phyloP scores from a whole-genome alignment of 305 asterid species.

The Fraxinus nigra region DNA sequence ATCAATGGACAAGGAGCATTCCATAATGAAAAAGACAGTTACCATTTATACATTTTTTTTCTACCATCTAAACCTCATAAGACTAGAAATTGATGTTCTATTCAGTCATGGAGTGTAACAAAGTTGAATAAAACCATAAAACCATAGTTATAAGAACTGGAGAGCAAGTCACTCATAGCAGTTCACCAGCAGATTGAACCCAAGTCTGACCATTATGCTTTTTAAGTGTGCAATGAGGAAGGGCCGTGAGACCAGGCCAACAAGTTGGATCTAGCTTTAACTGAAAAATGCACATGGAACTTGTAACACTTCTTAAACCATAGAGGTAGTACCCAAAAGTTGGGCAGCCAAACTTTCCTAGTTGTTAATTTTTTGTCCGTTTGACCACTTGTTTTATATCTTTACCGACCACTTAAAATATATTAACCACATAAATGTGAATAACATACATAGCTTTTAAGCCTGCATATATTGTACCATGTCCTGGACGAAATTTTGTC shows the following conservation, averaged over 20 bases:
- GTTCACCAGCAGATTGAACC: not conserved
- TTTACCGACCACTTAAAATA: not conserved
- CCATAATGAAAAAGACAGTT: slow-evolving; percentile 7
- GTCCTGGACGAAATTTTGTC: not conserved
- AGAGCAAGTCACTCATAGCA: not conserved
- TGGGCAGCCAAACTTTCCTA: not conserved
- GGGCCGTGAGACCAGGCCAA: not conserved
- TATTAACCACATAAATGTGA: not conserved
- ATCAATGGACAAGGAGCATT: slow-evolving; percentile 18
- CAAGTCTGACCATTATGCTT: not conserved
- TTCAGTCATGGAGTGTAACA: not conserved
- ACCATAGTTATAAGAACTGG: not conserved
- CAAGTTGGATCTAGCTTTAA: not conserved
- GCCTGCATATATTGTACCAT: not conserved
- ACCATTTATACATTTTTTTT: not conserved
- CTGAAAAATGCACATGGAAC: not conserved
- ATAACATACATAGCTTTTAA: not conserved
- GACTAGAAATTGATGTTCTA: not conserved
- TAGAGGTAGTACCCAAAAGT: not conserved
- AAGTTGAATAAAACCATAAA: not conserved
- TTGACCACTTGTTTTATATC: not conserved
- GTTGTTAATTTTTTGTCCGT: not conserved
- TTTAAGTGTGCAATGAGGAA: not conserved
- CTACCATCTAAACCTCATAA: not conserved
- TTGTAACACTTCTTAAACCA: not conserved